Percentiles rank a stretch among this genome's conserved stretches.
phyloP scores from a whole-genome alignment of 306 rosid genomes.

The Corylus heterophylla region DNA sequence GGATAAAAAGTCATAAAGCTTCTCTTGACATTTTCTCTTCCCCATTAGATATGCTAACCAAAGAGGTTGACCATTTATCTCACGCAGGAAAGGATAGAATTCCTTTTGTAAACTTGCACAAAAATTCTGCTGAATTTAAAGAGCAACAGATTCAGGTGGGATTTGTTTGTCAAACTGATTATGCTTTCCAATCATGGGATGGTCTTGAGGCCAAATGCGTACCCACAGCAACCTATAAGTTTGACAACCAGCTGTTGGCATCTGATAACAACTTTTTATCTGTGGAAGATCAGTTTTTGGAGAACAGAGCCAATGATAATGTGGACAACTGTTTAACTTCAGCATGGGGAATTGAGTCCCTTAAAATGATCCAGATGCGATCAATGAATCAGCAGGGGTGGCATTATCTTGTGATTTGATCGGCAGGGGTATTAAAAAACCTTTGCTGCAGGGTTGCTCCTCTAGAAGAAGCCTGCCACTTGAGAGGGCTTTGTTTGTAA shows the following conservation, averaged over 20 bases:
- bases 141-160: constrained; percentile 40
- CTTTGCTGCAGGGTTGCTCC: constrained; percentile 66
- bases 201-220: constrained; percentile 40
- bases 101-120: constrained; percentile 30
- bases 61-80: constrained; percentile 45
- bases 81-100: constrained; percentile 31
- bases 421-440: constrained; percentile 41
- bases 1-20: constrained; percentile 33
- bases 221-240: constrained; percentile 32
- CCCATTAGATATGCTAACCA: constrained; percentile 40
- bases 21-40: constrained; percentile 45
- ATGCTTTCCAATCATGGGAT: constrained; percentile 43
- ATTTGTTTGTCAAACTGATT: constrained; percentile 33
- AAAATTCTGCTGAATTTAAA: constrained; percentile 32
- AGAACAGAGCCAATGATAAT: constrained; percentile 33
- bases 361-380: constrained; percentile 32
- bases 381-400: constrained; percentile 36
- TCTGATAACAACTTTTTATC: constrained; percentile 31
- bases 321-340: constrained; percentile 46
- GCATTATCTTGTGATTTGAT: constrained; percentile 32
- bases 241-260: constrained; percentile 23
- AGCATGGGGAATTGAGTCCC: constrained; percentile 38
- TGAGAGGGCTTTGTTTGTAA: constrained; percentile 44
- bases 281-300: constrained; percentile 39
- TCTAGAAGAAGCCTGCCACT: constrained; percentile 32